phyloP scores from a whole-genome alignment of 2,329 filamentous ascomycete genomes.

The Pseudodiploospora longispora region DNA sequence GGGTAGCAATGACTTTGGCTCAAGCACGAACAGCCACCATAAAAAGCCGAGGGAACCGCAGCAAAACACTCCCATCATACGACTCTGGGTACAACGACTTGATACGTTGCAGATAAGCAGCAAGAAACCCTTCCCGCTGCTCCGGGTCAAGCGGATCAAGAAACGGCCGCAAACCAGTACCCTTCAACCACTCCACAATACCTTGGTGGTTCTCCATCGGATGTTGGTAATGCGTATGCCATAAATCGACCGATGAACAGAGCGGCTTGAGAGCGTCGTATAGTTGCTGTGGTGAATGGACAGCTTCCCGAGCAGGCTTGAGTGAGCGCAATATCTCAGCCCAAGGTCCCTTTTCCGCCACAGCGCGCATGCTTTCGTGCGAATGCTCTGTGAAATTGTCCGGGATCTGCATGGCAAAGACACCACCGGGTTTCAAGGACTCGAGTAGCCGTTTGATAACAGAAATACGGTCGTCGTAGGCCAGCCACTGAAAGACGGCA shows the following conservation, averaged over 20 bases:
- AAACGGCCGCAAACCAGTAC: slow-evolving; percentile 48
- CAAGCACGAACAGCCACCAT: slow-evolving; percentile 32
- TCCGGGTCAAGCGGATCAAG: slow-evolving; percentile 36
- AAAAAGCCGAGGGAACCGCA: slow-evolving; percentile 50
- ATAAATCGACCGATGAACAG: slow-evolving; percentile 39
- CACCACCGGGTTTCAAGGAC: slow-evolving; percentile 32
- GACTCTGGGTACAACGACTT: slow-evolving; percentile 33
- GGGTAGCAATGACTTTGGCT: neutral
- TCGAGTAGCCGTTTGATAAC: slow-evolving; percentile 36
- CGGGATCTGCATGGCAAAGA: slow-evolving; percentile 44
- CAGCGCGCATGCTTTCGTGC: slow-evolving; percentile 41
- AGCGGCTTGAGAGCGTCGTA: slow-evolving; percentile 41
- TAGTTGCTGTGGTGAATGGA: slow-evolving; percentile 37
- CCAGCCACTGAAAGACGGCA: slow-evolving; percentile 53
- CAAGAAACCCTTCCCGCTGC: slow-evolving; percentile 35
- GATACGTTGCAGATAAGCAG: slow-evolving; percentile 38
- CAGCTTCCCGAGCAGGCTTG: slow-evolving; percentile 33
- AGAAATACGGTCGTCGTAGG: slow-evolving; percentile 30
- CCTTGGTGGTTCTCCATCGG: slow-evolving; percentile 36
- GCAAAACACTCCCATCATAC: slow-evolving; percentile 43
- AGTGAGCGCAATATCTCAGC: slow-evolving; percentile 16
- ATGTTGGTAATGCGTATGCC: slow-evolving; percentile 48
- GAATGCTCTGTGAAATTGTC: slow-evolving; percentile 41
- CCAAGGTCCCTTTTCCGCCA: slow-evolving; percentile 32
- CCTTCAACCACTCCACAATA: slow-evolving; percentile 53